Base-by-base conservation (phyloP, 345 rosid species). In the Lagerstroemia speciosa region DNA sequence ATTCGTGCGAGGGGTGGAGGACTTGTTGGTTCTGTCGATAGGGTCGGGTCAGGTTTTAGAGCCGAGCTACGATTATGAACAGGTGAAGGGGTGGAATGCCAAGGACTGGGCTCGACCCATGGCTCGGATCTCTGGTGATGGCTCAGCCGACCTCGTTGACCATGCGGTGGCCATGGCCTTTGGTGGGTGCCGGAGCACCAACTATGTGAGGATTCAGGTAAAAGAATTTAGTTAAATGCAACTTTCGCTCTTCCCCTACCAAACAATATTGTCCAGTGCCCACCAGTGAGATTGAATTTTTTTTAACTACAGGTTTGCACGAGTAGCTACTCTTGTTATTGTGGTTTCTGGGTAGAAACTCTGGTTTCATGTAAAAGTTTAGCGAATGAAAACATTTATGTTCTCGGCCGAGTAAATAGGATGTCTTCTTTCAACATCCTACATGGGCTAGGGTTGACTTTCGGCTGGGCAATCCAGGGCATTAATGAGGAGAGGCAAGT, bases 131-230 rank as follows among this genome's bases (percentile, higher is more conserved):
- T 80, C 97, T 0, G 89, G 85, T 17, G 98, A 90, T 32, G 84
- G 84, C 66, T 87, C 96, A 53, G 92, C 98, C 3, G 98, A 93
- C 74, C 82, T 89, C 26, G 92, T 89, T 52, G 98, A 93, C 79
- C 97, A 93, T 73, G 89, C 98, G 22, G 93, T 93, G 33, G 96
- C 97, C 43, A 84, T 91, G 94, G 97, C 97, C 8, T 93, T 91
- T 76, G 94, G 90, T 24, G 92, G 89, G 74, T 81, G 85, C 64
- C 72, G 85, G 68, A 82, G 90, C 81, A 82, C 84, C 65, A 87
- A 87, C 79, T 93, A 93, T 38, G 87, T 87, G 52, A 85, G 98
- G 52, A 84, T 93, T 82, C 98, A 93, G 96, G 98, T 91, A n/a
- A 85, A n/a, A 14, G 12, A 58, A 27, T 58, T 27, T 8, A 1